Percentiles rank a stretch among this genome's conserved stretches.
Conservation (phyloP, 169 alveolate species). For the Neospora caninum region DNA sequence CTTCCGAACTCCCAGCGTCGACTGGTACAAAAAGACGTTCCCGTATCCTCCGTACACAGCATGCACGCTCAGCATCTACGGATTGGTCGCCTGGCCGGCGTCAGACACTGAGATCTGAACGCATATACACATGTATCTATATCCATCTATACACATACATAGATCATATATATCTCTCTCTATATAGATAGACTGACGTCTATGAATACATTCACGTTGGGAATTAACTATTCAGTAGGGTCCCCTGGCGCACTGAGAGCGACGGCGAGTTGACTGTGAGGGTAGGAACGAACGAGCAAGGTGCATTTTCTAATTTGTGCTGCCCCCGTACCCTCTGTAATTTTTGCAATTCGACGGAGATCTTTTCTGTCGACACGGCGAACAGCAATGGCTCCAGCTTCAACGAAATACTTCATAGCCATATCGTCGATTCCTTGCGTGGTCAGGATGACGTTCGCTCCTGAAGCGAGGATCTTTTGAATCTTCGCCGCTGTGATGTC, state of each 20-base stretch:
- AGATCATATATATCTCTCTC: no score
- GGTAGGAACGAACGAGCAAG: background rate
- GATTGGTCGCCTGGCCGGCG: no score
- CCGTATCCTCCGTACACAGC: no score
- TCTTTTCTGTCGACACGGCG: conserved; percentile 97
- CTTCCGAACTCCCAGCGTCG: no score
- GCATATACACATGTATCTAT: background rate
- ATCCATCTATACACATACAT: background rate
- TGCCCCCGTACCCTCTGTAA: conserved; percentile 89
- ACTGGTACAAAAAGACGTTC: no score
- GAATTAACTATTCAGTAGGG: no score
- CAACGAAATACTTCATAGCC: conserved; percentile 97
- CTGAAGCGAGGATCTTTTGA: conserved; percentile 93
- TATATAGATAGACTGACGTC: background rate
- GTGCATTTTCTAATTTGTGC: background rate
- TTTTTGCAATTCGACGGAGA: conserved; percentile 94
- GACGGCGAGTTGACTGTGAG: no score
- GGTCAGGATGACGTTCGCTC: conserved; percentile 98
- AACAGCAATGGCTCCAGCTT: conserved; percentile 96
- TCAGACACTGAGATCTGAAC: no score
- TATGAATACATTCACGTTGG: background rate
- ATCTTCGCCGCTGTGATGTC: conserved; percentile 96
- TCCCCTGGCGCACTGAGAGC: no score
- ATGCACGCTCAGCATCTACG: no score
- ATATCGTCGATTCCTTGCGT: conserved; percentile 99